These are phyloP conservation scores for Capsicum rhomboideum DNA, from an alignment of 257 asterid species.

Conservation along the genomic window DNA sequence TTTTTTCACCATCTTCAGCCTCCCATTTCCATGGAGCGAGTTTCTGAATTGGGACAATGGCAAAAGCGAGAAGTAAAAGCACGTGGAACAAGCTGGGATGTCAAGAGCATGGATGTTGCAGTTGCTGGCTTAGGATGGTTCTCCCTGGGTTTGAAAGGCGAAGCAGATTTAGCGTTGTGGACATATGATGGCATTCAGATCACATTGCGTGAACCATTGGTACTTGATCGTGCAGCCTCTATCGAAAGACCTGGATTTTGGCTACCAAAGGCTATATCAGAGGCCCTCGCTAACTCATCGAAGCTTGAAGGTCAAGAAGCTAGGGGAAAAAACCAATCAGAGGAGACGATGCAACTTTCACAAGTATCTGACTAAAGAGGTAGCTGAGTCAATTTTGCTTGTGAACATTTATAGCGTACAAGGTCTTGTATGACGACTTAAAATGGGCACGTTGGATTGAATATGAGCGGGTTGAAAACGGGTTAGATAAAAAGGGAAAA, in stretches of 20 bases:
- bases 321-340: constrained; percentile 27
- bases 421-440: neutral
- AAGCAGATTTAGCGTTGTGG: constrained; percentile 67
- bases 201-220: constrained; percentile 69
- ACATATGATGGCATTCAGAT: constrained; percentile 58
- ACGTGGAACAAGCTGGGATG: constrained; percentile 84
- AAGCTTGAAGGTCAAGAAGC: constrained; percentile 60
- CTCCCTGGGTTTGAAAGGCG: constrained; percentile 82
- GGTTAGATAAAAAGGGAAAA: neutral
- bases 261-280: constrained; percentile 90
- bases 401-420: neutral
- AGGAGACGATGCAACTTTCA: neutral
- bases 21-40: constrained; percentile 49
- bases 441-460: neutral
- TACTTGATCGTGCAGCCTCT: constrained; percentile 69
- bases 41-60: constrained; percentile 70
- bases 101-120: constrained; percentile 62
- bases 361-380: neutral
- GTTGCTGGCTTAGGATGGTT: constrained; percentile 91
- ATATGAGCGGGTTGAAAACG: neutral
- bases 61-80: constrained; percentile 50
- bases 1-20: constrained; percentile 62
- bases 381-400: neutral
- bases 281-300: constrained; percentile 53
- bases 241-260: constrained; percentile 91